Conservation (phyloP, 768 basidiomycete species). For the Collybia mongolica region DNA sequence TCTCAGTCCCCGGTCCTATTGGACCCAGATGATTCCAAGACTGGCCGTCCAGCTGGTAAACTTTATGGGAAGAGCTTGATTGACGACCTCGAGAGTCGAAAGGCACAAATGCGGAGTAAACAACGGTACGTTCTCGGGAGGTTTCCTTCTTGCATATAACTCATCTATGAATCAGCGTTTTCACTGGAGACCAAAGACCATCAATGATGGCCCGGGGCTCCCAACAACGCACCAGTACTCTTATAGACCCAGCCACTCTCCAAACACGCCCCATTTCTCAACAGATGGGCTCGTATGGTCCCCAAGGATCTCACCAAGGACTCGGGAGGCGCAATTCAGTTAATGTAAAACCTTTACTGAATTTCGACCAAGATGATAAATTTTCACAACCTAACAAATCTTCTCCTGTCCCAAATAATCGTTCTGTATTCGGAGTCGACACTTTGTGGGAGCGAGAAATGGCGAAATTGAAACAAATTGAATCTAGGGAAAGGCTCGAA, state of each 20-base stretch:
- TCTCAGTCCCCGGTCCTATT: constrained; percentile 20
- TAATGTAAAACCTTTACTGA: constrained; percentile 63
- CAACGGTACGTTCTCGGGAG: constrained; percentile 57
- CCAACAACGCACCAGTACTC: constrained; percentile 55
- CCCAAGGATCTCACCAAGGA: constrained; percentile 32
- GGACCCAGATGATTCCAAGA: constrained; percentile 28
- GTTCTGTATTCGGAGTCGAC: constrained; percentile 92
- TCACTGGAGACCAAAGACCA: constrained; percentile 84
- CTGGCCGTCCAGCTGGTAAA: constrained; percentile 69
- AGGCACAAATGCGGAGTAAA: constrained; percentile 78
- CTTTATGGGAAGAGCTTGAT: constrained; percentile 87
- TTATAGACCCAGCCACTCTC: constrained; percentile 72
- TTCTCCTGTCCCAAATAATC: constrained; percentile 38
- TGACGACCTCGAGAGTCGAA: constrained; percentile 83
- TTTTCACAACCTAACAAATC: constrained; percentile 20
- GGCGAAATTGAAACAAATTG: constrained; percentile 74
- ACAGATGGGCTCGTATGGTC: constrained; percentile 40
- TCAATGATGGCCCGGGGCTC: constrained; percentile 86
- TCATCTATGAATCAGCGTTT: constrained; percentile 53
- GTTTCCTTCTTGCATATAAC: not conserved
- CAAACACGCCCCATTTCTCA: constrained; percentile 46
- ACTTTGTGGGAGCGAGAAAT: constrained; percentile 92
- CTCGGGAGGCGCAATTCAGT: constrained; percentile 49
- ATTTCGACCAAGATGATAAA: constrained; percentile 55
- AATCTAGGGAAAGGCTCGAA: constrained; percentile 62